Percentiles rank a stretch among this genome's conserved stretches.
Evolutionary conservation across 2,329 filamentous ascomycete species (phyloP).

Genomic region (Laburnicola sp.): DNA sequence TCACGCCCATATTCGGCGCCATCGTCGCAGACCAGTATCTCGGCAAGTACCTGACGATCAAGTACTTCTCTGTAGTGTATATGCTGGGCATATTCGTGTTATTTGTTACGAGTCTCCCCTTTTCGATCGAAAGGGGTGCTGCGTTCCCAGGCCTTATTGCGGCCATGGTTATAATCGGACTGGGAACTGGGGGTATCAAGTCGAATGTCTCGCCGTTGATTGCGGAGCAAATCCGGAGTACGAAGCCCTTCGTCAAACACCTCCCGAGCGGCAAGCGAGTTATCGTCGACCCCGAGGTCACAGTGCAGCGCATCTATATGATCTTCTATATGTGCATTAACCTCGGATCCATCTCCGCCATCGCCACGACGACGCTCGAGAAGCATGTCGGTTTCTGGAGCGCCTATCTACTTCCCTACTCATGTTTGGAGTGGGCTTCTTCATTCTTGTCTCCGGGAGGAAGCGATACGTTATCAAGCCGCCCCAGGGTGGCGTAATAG

Average conservation of each 20-base stretch:
- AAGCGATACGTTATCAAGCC: slow-evolving; percentile 44
- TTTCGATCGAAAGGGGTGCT: slow-evolving; percentile 62
- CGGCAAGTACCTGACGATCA: slow-evolving; percentile 71
- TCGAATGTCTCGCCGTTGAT: slow-evolving; percentile 66
- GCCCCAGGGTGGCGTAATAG: slow-evolving; percentile 44
- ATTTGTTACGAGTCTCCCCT: slow-evolving; percentile 65
- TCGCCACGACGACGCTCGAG: slow-evolving; percentile 72
- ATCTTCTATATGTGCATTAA: slow-evolving; percentile 76
- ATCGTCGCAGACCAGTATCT: slow-evolving; percentile 67
- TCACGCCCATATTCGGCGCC: slow-evolving; percentile 54
- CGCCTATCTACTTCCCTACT: slow-evolving; percentile 66
- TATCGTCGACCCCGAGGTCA: slow-evolving; percentile 51
- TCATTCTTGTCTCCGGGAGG: slow-evolving; percentile 49
- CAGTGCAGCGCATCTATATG: slow-evolving; percentile 55
- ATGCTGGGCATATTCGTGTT: slow-evolving; percentile 69
- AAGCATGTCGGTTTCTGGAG: slow-evolving; percentile 71
- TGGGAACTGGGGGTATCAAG: slow-evolving; percentile 81
- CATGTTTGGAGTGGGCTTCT: slow-evolving; percentile 67
- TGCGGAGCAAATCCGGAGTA: slow-evolving; percentile 53
- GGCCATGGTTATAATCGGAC: slow-evolving; percentile 68
- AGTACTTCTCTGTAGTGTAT: slow-evolving; percentile 65
- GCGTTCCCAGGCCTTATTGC: slow-evolving; percentile 67
- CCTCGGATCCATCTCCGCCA: slow-evolving; percentile 67
- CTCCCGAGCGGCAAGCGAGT: slow-evolving; percentile 46
- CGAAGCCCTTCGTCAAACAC: slow-evolving; percentile 46